phyloP scores from a whole-genome alignment of 225 moss, liverwort and hornwort species.

The Anthoceros angustus region DNA sequence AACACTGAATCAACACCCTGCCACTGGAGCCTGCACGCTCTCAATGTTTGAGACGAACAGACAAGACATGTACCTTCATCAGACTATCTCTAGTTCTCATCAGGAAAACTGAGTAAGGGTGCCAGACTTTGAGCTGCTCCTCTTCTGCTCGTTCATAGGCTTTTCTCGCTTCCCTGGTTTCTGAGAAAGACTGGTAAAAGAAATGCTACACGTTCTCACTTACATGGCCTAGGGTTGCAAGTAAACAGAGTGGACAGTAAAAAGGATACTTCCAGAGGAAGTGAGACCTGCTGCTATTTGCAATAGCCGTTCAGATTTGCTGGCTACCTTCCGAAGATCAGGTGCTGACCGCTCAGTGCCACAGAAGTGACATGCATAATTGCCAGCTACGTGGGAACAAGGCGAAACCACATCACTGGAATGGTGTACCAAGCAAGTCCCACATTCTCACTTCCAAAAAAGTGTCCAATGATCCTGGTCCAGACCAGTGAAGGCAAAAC shows the following conservation, averaged over 20 bases:
- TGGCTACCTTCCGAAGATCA: conserved; percentile 14
- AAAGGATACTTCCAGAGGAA: not conserved
- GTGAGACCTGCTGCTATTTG: not conserved
- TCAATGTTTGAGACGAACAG: not conserved
- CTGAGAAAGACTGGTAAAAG: conserved; percentile 21
- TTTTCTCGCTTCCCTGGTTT: conserved; percentile 29
- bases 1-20: not conserved
- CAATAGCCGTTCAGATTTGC: conserved; percentile 14
- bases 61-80: conserved; percentile 37
- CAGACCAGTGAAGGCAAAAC: not conserved
- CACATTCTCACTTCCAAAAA: not conserved
- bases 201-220: not conserved
- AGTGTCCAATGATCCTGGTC: too few relatives aligned
- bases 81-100: conserved; percentile 62
- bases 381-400: conserved; percentile 15
- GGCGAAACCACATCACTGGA: not conserved
- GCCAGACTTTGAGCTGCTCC: conserved; percentile 42
- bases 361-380: conserved; percentile 22
- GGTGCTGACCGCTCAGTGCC: conserved; percentile 16
- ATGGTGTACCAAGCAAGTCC: not conserved
- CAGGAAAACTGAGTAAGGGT: conserved; percentile 45
- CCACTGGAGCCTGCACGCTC: not conserved
- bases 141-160: conserved; percentile 37
- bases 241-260: not conserved
- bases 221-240: not conserved